Conservation (phyloP, 148 eudicot genomes). For the Agrostemma githago region DNA sequence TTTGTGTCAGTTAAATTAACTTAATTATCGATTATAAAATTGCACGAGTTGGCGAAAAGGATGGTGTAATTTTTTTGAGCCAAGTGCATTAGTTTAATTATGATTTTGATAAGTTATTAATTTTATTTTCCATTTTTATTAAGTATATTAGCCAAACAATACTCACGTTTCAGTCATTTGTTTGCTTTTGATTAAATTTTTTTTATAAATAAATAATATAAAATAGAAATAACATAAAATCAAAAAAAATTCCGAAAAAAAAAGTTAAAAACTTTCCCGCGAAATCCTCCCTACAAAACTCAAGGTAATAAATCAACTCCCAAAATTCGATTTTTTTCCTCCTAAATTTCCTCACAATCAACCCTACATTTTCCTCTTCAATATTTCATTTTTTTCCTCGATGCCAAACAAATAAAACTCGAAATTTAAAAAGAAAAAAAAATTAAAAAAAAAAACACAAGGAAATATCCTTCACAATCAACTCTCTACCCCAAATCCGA, state of each 20-base stretch:
- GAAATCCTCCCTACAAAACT: constrained; percentile 35
- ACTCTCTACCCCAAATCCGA: not conserved
- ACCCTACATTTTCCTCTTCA: constrained; percentile 6
- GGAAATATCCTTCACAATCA: not conserved
- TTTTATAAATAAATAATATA: no score
- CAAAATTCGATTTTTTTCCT: constrained; percentile 1
- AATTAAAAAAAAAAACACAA: not conserved
- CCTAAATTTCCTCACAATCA: constrained; percentile 51
- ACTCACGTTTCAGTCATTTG: no score
- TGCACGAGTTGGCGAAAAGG: not conserved
- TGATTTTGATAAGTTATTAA: no score
- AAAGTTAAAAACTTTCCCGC: constrained; percentile 33
- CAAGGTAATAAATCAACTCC: not conserved
- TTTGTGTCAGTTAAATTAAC: no score
- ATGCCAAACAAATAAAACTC: not conserved
- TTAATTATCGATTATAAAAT: not conserved
- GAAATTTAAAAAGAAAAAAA: not conserved
- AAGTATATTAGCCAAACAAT: no score
- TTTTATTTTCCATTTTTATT: no score
- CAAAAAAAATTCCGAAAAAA: not conserved
- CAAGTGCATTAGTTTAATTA: not conserved
- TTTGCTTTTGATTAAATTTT: no score
- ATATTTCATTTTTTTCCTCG: not conserved
- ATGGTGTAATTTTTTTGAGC: not conserved
- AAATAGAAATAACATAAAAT: no score